Evolutionary conservation across 2,329 filamentous ascomycete genomes (phyloP).

Genomic region (Nemania sp.): DNA sequence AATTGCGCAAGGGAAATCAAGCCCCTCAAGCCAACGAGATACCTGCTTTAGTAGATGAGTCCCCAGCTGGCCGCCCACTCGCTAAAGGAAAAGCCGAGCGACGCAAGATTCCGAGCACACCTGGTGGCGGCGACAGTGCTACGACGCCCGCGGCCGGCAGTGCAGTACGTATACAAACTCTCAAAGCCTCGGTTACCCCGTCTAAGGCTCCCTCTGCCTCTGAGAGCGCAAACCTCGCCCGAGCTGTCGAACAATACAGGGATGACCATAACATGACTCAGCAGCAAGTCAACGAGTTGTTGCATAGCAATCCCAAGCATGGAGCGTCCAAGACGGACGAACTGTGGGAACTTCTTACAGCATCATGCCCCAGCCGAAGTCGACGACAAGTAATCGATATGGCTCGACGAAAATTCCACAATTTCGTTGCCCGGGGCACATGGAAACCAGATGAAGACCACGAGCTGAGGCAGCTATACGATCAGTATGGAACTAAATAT

Average conservation of each 20-base stretch:
- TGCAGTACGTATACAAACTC: conserved; percentile 4
- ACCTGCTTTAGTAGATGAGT: not conserved
- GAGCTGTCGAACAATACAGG: conserved; percentile 50
- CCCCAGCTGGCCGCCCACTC: conserved; percentile 20
- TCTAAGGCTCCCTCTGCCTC: conserved; percentile 48
- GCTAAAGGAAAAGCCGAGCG: conserved; percentile 21
- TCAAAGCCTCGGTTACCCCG: conserved; percentile 16
- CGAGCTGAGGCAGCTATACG: conserved; percentile 51
- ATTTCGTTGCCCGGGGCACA: conserved; percentile 60
- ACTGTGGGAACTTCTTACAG: conserved; percentile 55
- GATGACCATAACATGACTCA: conserved; percentile 48
- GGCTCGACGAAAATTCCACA: conserved; percentile 67
- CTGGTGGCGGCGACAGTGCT: conserved; percentile 14
- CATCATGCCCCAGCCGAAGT: conserved; percentile 53
- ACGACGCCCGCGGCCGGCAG: conserved; percentile 11
- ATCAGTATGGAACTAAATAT: conserved; percentile 61
- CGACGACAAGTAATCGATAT: conserved; percentile 58
- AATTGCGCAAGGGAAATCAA: conserved; percentile 20
- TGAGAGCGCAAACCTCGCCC: conserved; percentile 47
- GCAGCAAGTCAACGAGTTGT: conserved; percentile 51
- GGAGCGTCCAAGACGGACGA: conserved; percentile 39
- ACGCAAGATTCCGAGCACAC: conserved; percentile 30
- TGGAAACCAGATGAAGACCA: conserved; percentile 65
- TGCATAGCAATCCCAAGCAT: conserved; percentile 39
- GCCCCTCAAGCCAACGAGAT: conserved; percentile 10